phyloP scores from a whole-genome alignment of 2,329 filamentous ascomycete species.

The Piedraia hortae region DNA sequence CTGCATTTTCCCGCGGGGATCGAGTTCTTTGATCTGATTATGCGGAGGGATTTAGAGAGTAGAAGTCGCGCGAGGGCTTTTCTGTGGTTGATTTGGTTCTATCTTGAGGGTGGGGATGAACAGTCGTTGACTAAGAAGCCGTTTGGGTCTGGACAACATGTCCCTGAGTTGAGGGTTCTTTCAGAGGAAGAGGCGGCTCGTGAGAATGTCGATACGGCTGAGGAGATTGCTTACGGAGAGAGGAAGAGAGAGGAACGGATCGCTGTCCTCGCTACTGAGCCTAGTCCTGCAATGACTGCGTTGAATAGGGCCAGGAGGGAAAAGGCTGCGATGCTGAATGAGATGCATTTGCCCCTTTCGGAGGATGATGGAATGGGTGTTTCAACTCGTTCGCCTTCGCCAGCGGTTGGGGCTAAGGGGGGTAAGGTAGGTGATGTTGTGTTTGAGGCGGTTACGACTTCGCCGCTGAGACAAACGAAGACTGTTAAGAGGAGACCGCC shows the following conservation, averaged over 20 bases:
- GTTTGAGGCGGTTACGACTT: too few species aligned
- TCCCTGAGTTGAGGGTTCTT: conserved; percentile 39
- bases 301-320: conserved; percentile 22
- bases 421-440: too few species aligned
- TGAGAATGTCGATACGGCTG: conserved; percentile 49
- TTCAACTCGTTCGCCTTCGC: too few species aligned
- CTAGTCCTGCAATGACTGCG: conserved; percentile 33
- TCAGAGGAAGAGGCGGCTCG: conserved; percentile 33
- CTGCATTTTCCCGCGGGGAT: conserved; percentile 60
- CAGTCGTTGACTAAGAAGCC: conserved; percentile 81
- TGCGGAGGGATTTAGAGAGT: conserved; percentile 65
- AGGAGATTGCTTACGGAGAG: conserved; percentile 42
- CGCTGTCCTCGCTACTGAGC: conserved; percentile 45
- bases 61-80: conserved; percentile 65
- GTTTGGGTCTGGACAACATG: conserved; percentile 37
- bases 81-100: conserved; percentile 97
- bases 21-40: conserved; percentile 92
- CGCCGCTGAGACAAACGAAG: too few species aligned
- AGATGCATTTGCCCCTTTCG: too few species aligned
- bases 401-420: too few species aligned
- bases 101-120: conserved; percentile 78
- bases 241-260: conserved; percentile 48
- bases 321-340: conserved; percentile 18
- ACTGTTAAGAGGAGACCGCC: too few species aligned
- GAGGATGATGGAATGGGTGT: too few species aligned